Conservation (phyloP, 768 basidiomycete genomes). For the Phylloporus arenicola region DNA sequence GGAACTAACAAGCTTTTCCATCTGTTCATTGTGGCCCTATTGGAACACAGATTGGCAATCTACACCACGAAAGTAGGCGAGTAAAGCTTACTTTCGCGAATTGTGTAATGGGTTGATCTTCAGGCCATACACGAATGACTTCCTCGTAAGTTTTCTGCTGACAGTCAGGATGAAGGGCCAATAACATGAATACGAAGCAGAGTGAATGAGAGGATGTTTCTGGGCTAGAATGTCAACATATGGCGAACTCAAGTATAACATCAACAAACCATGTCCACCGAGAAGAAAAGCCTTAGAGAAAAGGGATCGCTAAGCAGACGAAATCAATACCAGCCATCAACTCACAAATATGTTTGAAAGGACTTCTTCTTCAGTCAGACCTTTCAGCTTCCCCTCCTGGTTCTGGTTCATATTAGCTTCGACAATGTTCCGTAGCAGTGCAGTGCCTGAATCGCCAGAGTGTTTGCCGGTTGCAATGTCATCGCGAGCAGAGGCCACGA, state of each 20-base stretch:
- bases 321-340: background rate
- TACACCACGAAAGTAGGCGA: background rate
- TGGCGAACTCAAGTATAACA: background rate
- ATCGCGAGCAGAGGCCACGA: constrained; percentile 36
- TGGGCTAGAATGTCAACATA: constrained; percentile 17
- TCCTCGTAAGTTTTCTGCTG: constrained; percentile 46
- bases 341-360: constrained; percentile 47
- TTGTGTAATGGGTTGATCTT: constrained; percentile 24
- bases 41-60: background rate
- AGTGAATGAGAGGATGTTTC: constrained; percentile 47
- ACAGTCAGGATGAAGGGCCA: constrained; percentile 47
- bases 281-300: constrained; percentile 38
- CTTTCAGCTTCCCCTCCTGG: constrained; percentile 20
- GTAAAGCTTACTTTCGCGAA: constrained; percentile 26
- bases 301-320: background rate
- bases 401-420: constrained; percentile 42
- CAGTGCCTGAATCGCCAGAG: constrained; percentile 24
- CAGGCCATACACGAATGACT: constrained; percentile 35
- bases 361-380: constrained; percentile 41
- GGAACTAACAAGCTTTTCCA: constrained; percentile 33
- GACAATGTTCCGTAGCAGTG: constrained; percentile 42
- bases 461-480: constrained; percentile 29
- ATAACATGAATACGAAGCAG: constrained; percentile 36
- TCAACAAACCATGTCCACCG: constrained; percentile 43
- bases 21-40: constrained; percentile 38